These are phyloP conservation scores for Porpolomopsis calyptriformis DNA, from an alignment of 768 basidiomycete genomes.

Conservation along the genomic window DNA sequence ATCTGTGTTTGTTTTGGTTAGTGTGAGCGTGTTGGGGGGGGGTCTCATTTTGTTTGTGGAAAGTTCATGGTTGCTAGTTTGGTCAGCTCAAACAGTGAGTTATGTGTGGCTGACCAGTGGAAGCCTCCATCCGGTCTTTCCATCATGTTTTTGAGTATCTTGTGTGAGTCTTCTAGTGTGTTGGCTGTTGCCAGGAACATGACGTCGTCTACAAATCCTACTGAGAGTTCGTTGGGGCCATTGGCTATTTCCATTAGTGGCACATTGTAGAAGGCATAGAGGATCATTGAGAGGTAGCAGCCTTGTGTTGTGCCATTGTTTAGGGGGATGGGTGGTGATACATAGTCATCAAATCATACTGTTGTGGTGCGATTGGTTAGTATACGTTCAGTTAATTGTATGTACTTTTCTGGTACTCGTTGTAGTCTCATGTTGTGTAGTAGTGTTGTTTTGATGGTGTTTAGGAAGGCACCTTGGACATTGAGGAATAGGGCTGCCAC, in stretches of 20 bases:
- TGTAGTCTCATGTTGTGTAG: conserved; percentile 22
- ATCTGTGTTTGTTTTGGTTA: not conserved
- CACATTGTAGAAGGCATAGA: conserved; percentile 19
- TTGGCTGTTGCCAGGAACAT: conserved; percentile 6
- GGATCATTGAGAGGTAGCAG: not conserved
- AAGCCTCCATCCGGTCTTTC: conserved; percentile 5
- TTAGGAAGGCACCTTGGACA: conserved; percentile 34
- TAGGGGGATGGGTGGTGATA: not conserved
- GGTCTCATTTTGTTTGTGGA: not conserved
- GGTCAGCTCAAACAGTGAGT: conserved; percentile 13
- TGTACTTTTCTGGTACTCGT: conserved; percentile 18
- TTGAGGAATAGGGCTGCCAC: conserved; percentile 29
- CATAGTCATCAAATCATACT: conserved; percentile 13
- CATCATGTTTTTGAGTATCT: conserved; percentile 9
- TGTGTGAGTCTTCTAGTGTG: conserved; percentile 1
- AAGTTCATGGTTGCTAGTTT: conserved; percentile 14
- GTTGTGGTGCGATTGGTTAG: conserved; percentile 9
- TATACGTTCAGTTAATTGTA: conserved; percentile 9
- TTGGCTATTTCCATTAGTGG: conserved; percentile 12
- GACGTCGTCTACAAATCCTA: conserved; percentile 14
- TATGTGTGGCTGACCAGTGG: conserved; percentile 13
- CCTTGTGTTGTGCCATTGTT: conserved; percentile 2
- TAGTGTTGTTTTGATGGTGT: conserved; percentile 20
- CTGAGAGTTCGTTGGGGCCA: not conserved
- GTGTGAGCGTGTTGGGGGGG: not conserved